Conservation (phyloP, 108 stramenopile species). For the Fragilaria crotonensis region DNA sequence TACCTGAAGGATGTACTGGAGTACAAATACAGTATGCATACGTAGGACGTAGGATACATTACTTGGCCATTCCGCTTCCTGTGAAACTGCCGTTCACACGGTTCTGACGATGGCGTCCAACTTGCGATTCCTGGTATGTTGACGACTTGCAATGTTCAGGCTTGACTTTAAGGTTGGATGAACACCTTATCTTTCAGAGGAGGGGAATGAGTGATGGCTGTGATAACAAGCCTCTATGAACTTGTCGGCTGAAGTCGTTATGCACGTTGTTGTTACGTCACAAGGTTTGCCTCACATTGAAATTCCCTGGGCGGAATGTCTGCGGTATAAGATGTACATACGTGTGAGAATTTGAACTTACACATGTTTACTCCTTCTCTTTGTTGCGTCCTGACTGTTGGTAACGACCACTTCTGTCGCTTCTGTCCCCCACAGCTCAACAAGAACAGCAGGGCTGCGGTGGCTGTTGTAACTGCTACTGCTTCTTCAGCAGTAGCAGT, state of each 20-base stretch:
- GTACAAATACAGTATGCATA: too few species aligned
- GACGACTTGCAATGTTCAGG: not conserved
- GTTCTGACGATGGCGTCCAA: slow-evolving; percentile 9
- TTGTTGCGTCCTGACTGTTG: not conserved
- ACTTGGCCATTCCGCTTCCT: too few species aligned
- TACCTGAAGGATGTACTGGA: too few species aligned
- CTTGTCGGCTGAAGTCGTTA: too few species aligned
- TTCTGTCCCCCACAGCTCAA: not conserved
- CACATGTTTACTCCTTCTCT: slow-evolving; percentile 3
- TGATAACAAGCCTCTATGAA: too few species aligned
- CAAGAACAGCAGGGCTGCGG: slow-evolving; percentile 10
- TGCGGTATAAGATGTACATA: not conserved
- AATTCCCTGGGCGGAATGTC: not conserved
- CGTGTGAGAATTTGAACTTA: not conserved
- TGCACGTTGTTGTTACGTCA: not conserved
- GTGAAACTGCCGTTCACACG: too few species aligned
- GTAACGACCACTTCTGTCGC: not conserved
- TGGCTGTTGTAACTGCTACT: slow-evolving; percentile 22
- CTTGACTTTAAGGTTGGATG: not conserved
- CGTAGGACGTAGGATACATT: too few species aligned
- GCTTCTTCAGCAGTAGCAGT: slow-evolving; percentile 17
- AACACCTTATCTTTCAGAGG: too few species aligned
- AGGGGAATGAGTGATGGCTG: too few species aligned
- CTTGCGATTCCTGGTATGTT: slow-evolving; percentile 2
- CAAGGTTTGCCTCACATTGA: not conserved